These are phyloP conservation scores for Macrophomina phaseolina DNA, from an alignment of 2,329 filamentous ascomycete species.

Conservation along the genomic window DNA sequence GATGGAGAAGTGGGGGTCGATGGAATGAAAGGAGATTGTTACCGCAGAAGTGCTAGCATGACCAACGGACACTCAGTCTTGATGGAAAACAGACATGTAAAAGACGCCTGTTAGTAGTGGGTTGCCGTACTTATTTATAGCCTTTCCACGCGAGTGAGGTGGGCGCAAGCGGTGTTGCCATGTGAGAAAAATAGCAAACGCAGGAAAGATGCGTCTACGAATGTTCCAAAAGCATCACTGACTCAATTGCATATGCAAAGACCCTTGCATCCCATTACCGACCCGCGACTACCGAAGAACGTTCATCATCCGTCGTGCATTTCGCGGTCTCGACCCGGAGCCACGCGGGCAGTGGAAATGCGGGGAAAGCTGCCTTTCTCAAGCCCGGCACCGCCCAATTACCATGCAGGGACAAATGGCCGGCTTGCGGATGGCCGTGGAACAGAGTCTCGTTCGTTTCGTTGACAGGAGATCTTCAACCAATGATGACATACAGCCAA, in stretches of 20 bases:
- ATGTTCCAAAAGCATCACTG: background rate
- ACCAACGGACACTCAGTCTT: no score
- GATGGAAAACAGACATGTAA: no score
- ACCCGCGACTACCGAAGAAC: background rate
- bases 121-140: no score
- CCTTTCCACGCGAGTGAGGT: no score
- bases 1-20: no score
- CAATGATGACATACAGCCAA: background rate
- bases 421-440: background rate
- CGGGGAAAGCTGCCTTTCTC: background rate
- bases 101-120: no score
- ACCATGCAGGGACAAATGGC: slow-evolving; percentile 3
- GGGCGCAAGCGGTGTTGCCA: no score
- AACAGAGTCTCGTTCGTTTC: background rate
- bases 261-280: background rate
- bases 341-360: background rate
- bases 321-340: background rate
- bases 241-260: background rate
- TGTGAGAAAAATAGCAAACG: background rate
- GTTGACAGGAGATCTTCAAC: no score
- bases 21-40: no score
- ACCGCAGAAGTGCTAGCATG: no score
- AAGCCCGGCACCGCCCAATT: background rate
- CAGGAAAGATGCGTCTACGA: background rate
- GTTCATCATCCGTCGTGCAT: background rate